phyloP scores from a whole-genome alignment of 441 rosid species.

The Gossypium schwendimanii region DNA sequence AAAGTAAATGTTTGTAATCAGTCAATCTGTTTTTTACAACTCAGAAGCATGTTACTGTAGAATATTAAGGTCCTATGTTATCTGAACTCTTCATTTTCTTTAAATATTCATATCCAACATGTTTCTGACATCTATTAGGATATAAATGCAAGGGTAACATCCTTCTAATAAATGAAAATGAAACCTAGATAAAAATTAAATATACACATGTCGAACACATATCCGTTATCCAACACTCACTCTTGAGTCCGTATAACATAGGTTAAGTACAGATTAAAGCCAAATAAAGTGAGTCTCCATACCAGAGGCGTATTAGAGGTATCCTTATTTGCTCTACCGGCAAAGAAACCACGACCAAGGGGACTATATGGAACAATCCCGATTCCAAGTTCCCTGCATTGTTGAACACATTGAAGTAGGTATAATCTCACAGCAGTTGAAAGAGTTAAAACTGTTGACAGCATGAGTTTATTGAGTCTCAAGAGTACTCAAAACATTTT shows the following conservation, averaged over 20 bases:
- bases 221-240: neutral
- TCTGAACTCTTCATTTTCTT: too few relatives aligned
- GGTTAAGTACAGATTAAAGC: neutral
- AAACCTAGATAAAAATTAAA: neutral
- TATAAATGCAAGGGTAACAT: too few relatives aligned
- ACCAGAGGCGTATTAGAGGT: neutral
- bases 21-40: neutral
- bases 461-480: too few relatives aligned
- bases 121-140: too few relatives aligned
- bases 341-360: slow-evolving; percentile 49
- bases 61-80: too few relatives aligned
- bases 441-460: neutral
- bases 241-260: neutral
- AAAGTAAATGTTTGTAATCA: neutral
- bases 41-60: too few relatives aligned
- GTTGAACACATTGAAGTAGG: neutral
- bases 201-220: neutral
- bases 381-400: slow-evolving; percentile 40
- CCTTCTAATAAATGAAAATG: neutral
- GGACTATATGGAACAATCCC: slow-evolving; percentile 48
- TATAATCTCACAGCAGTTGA: neutral
- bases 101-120: too few relatives aligned
- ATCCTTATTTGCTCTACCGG: slow-evolving; percentile 28
- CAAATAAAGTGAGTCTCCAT: neutral
- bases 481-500: too few relatives aligned